These are phyloP conservation scores for Fusarium sp. DNA, from an alignment of 2,329 filamentous ascomycete species.

Conservation along the genomic window DNA sequence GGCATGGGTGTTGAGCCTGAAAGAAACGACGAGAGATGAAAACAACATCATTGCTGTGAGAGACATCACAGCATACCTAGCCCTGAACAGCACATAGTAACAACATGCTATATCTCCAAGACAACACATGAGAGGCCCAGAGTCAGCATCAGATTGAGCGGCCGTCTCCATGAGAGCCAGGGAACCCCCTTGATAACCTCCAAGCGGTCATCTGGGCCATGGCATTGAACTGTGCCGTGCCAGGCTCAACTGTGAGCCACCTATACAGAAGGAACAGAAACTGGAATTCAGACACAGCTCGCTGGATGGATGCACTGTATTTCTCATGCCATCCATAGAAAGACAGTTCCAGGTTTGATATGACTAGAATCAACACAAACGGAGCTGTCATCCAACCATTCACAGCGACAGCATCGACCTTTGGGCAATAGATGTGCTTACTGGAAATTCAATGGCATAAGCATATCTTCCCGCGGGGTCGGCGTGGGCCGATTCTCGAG, in stretches of 20 bases:
- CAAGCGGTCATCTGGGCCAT: conserved; percentile 10
- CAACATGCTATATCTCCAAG: conserved; percentile 23
- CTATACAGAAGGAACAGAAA: not conserved
- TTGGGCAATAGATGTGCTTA: conserved; percentile 5
- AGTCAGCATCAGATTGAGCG: conserved; percentile 21
- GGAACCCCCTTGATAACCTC: conserved; percentile 18
- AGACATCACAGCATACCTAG: conserved; percentile 18
- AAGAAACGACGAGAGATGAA: conserved; percentile 9
- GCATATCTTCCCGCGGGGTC: conserved; percentile 46
- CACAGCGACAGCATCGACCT: not conserved
- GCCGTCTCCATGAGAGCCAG: conserved; percentile 13
- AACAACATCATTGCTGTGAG: conserved; percentile 29
- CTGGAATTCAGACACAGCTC: not conserved
- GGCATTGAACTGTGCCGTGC: conserved; percentile 1
- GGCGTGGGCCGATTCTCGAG: conserved; percentile 49
- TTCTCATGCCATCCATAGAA: conserved; percentile 20
- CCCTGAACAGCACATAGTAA: conserved; percentile 12
- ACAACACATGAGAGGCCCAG: conserved; percentile 28
- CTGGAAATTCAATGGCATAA: conserved; percentile 37
- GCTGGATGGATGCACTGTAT: not conserved
- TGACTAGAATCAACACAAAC: conserved; percentile 27
- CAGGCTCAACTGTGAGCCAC: conserved; percentile 16
- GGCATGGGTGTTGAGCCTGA: conserved; percentile 12
- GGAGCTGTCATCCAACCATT: not conserved
- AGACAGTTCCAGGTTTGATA: conserved; percentile 26